Conservation (phyloP, 164 flowering plant species). For the Magnolia officinalis region DNA sequence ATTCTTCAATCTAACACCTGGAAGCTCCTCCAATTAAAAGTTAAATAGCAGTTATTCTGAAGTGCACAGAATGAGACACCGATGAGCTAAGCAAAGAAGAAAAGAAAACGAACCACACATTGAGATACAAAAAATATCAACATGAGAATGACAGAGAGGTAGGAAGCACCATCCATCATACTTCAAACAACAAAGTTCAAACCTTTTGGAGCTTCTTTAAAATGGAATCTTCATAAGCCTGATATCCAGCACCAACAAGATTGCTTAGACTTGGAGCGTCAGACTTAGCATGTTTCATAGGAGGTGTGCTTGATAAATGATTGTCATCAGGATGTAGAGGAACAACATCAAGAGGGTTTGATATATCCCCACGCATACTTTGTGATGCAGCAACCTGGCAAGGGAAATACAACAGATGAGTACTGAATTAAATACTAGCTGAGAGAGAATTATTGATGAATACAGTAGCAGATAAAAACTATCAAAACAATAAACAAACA, state of each 20-base stretch:
- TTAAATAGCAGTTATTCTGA: neutral
- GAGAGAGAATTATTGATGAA: neutral
- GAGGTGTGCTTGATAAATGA: slow-evolving; percentile 22
- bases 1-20: neutral
- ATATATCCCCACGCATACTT: slow-evolving; percentile 48
- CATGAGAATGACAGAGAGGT: neutral
- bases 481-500: neutral
- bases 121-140: neutral
- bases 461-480: neutral
- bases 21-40: neutral
- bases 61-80: neutral
- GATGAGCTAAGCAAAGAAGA: slow-evolving; percentile 3
- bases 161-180: neutral
- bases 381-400: slow-evolving; percentile 61
- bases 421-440: neutral
- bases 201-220: slow-evolving; percentile 68
- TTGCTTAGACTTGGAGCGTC: slow-evolving; percentile 29
- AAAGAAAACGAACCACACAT: neutral
- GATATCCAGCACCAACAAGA: slow-evolving; percentile 60
- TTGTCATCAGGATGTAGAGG: slow-evolving; percentile 43
- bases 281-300: slow-evolving; percentile 24
- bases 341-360: slow-evolving; percentile 66
- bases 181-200: neutral
- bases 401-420: neutral
- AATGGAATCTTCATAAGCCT: slow-evolving; percentile 67